Conservation (phyloP, 2,329 filamentous ascomycete genomes). For the Cercospora janseana region DNA sequence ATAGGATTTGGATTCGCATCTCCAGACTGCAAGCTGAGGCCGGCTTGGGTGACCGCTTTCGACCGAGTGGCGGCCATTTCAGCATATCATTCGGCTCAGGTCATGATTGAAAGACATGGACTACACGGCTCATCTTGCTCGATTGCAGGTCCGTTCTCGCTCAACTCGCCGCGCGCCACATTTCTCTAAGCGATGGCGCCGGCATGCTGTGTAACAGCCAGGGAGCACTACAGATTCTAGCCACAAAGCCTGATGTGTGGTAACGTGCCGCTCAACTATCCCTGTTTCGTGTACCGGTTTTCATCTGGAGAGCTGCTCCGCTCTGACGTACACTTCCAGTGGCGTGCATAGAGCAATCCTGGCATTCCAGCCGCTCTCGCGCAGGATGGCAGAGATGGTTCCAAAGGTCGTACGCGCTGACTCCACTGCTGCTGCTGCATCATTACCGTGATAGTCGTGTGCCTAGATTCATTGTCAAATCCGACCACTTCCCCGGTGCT, state of each 20-base stretch:
- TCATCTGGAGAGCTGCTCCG: conserved; percentile 3
- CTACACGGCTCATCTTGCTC: background rate
- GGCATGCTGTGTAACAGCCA: conserved; percentile 15
- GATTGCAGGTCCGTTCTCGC: background rate
- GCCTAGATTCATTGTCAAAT: conserved; percentile 1
- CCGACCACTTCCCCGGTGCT: background rate
- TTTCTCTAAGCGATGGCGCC: background rate
- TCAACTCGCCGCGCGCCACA: background rate
- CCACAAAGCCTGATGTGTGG: conserved; percentile 11
- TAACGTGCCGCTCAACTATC: conserved; percentile 2
- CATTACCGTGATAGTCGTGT: conserved; percentile 2
- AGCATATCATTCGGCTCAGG: background rate
- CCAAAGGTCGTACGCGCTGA: background rate
- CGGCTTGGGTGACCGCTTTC: conserved; percentile 35
- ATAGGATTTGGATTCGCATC: conserved; percentile 40
- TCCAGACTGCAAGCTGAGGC: conserved; percentile 45
- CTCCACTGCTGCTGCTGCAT: conserved; percentile 6
- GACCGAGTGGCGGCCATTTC: conserved; percentile 13
- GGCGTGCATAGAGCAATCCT: conserved; percentile 11
- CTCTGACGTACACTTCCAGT: conserved; percentile 13
- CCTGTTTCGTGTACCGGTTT: conserved; percentile 18
- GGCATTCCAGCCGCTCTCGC: conserved; percentile 6
- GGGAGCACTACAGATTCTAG: conserved; percentile 10
- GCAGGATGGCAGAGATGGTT: background rate
- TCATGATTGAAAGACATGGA: background rate